Evolutionary conservation across 2,329 filamentous ascomycete species (phyloP).

Genomic region (Cadophora sp.): DNA sequence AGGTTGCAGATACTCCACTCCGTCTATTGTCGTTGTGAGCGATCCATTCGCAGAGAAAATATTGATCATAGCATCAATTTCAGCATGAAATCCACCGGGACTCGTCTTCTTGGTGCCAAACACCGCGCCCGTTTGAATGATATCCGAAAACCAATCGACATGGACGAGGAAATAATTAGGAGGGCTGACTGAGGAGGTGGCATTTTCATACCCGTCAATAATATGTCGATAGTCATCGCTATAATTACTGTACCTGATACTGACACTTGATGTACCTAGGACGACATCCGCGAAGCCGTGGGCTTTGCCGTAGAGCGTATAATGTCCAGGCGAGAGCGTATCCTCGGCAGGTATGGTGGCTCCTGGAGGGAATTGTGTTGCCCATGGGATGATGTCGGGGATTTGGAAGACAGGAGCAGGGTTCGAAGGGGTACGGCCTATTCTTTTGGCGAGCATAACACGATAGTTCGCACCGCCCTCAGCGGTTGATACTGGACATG

Average conservation of each 20-base stretch:
- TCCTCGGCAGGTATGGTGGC: neutral
- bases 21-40: neutral
- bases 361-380: neutral
- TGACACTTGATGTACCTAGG: neutral
- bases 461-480: neutral
- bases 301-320: neutral
- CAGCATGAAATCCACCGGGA: neutral
- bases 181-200: neutral
- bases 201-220: neutral
- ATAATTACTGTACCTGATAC: neutral
- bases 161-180: neutral
- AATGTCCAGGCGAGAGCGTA: neutral
- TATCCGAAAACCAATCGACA: neutral
- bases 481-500: neutral
- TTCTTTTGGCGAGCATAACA: neutral
- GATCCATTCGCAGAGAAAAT: neutral
- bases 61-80: neutral
- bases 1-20: neutral
- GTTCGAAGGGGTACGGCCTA: neutral
- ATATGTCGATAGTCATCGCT: neutral
- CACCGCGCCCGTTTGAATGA: neutral
- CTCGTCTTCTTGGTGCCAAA: neutral
- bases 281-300: neutral
- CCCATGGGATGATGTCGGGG: neutral
- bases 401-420: neutral